Percentiles rank a stretch among this genome's conserved stretches.
Conservation (phyloP, 106 monocot genomes). For the Allium cepa region DNA sequence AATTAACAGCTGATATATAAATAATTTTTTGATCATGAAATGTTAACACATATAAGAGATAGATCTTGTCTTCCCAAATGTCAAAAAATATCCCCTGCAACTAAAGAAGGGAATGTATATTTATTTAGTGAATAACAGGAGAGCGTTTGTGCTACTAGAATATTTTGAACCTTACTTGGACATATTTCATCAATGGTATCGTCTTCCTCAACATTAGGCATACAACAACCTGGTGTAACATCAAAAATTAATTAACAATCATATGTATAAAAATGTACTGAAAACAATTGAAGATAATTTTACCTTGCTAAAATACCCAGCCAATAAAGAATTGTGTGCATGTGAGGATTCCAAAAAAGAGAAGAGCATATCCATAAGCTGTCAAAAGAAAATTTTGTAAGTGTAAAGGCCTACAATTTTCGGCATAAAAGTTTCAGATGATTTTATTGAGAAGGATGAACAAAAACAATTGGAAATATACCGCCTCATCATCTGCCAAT, state of each 20-base stretch:
- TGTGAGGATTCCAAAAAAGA: conserved; percentile 48
- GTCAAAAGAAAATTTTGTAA: conserved; percentile 7
- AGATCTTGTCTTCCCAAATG: too few relatives aligned
- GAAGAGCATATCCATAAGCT: conserved; percentile 62
- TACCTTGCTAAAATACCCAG: conserved; percentile 71
- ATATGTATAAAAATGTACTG: background rate
- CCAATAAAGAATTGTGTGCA: conserved; percentile 32
- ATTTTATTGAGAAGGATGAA: background rate
- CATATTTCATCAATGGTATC: conserved; percentile 48
- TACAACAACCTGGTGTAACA: conserved; percentile 35
- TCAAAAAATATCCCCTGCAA: too few relatives aligned
- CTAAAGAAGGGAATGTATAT: too few relatives aligned
- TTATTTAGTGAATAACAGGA: too few relatives aligned
- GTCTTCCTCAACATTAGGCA: conserved; percentile 61
- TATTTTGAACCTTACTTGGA: conserved; percentile 35
- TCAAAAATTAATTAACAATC: background rate
- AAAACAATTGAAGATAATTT: background rate
- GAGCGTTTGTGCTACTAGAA: too few relatives aligned
- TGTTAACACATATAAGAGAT: too few relatives aligned
- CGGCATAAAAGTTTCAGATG: conserved; percentile 5
- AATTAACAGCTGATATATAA: too few relatives aligned
- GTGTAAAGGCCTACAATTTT: background rate
- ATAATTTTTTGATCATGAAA: too few relatives aligned
- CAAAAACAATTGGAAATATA: conserved; percentile 15
- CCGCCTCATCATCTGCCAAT: conserved; percentile 76